These are phyloP conservation scores for Talaromyces sp. DNA, from an alignment of 2,329 filamentous ascomycete genomes.

Conservation along the genomic window DNA sequence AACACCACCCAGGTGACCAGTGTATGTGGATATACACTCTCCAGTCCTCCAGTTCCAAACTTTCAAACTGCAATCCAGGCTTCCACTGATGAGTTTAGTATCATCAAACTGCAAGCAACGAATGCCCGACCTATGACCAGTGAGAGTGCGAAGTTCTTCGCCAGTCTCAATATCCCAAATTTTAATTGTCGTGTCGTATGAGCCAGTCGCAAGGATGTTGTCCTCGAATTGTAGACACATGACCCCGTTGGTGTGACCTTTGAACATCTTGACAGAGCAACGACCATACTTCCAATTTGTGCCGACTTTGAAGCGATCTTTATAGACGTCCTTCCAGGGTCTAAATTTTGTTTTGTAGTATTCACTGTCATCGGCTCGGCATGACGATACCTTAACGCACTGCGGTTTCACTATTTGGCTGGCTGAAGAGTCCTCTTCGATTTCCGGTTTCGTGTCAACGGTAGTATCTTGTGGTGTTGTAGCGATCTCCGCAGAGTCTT, in stretches of 20 bases:
- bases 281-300: constrained; percentile 97
- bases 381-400: neutral
- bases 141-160: constrained; percentile 75
- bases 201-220: constrained; percentile 84
- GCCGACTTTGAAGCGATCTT: constrained; percentile 89
- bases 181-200: constrained; percentile 90
- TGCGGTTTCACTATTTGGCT: constrained; percentile 16
- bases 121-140: constrained; percentile 76
- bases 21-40: constrained; percentile 73
- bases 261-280: constrained; percentile 76
- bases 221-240: constrained; percentile 79
- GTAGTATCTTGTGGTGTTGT: neutral
- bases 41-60: constrained; percentile 98
- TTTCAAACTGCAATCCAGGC: constrained; percentile 78
- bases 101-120: constrained; percentile 91
- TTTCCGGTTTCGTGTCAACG: neutral
- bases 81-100: constrained; percentile 82
- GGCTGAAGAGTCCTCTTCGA: neutral
- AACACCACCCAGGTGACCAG: constrained; percentile 73
- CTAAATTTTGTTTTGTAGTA: constrained; percentile 50
- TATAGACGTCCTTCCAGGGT: constrained; percentile 96
- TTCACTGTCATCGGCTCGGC: constrained; percentile 27
- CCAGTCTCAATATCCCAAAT: constrained; percentile 93
- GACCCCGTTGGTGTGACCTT: constrained; percentile 81
- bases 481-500: neutral